These are phyloP conservation scores for Lyophyllum atratum DNA, from an alignment of 768 basidiomycete species.

Conservation along the genomic window DNA sequence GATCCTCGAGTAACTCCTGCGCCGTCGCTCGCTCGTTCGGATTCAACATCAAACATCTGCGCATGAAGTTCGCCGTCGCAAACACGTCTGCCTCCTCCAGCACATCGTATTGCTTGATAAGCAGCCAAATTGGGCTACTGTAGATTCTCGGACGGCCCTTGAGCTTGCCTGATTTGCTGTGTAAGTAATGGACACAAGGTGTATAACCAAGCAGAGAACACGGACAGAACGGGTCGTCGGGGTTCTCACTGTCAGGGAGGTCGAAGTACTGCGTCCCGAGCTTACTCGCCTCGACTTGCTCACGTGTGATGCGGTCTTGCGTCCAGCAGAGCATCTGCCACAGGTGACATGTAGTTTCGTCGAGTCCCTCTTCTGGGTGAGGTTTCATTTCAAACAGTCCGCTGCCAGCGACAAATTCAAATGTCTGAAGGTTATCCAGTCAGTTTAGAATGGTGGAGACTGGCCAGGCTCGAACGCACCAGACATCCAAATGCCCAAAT, in stretches of 20 bases:
- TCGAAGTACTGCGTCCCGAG: slow-evolving; percentile 15
- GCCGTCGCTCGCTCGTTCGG: slow-evolving; percentile 23
- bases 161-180: slow-evolving; percentile 15
- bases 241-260: background rate
- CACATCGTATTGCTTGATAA: slow-evolving; percentile 15
- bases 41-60: slow-evolving; percentile 24
- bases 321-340: slow-evolving; percentile 5
- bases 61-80: slow-evolving; percentile 17
- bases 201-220: background rate
- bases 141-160: slow-evolving; percentile 10
- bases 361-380: background rate
- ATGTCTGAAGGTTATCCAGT: slow-evolving; percentile 11
- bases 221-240: background rate
- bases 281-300: slow-evolving; percentile 7
- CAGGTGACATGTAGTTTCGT: background rate
- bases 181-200: slow-evolving; percentile 1
- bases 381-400: slow-evolving; percentile 11
- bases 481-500: slow-evolving; percentile 34
- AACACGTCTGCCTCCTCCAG: slow-evolving; percentile 12
- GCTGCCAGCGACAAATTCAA: slow-evolving; percentile 15
- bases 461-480: slow-evolving; percentile 8
- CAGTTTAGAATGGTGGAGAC: background rate
- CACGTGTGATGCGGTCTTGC: background rate
- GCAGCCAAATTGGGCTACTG: slow-evolving; percentile 12
- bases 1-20: slow-evolving; percentile 22